Base-by-base conservation (phyloP, 768 basidiomycete species). In the Neoboletus subvelutipes region DNA sequence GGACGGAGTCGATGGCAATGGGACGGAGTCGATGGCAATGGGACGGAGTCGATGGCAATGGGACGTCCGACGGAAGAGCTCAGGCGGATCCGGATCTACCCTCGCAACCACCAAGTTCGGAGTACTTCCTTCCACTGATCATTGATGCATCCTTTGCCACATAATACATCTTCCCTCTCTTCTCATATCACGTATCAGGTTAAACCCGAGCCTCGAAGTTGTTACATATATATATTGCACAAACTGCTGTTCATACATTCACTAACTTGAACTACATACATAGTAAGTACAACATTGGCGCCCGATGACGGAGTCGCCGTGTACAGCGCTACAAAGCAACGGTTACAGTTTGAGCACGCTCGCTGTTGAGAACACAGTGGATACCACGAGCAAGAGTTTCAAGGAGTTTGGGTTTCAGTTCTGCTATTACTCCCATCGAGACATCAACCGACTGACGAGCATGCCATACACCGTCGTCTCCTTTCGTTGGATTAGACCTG, bases 341-440 rank as follows among this genome's bases (percentile, higher is more conserved):
- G 2, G 20, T 50, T 36, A 61, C 26, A 49, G 11, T 20, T 37
- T n/a, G 37, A 22, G 29, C 5, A 39, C 15, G 22, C 22, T 47
- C 48, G 5, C 34, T 26, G 33, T 64, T 22, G 17, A 61, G 46
- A 48, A 52, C 39, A 28, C 49, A 39, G 34, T 54, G 54, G 42
- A 57, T 33, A 46, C 56, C 60, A 33, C 52, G 18, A 22, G 45
- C 65, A 61, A 55, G 57, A 34, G 46, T 55, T 47, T 56, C 60
- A 50, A 60, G 57, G n/a, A 54, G 61, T 53, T 43, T 67, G 36
- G 55, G 64, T 60, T 47, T 68, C 45, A 47, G 54, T 36, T 45
- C 59, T 51, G 54, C 66, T 54, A 45, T 57, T 9, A 63, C 62
- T 7, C 67, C 70, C 52, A 67, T 60, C 13, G 68, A 64, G 29